phyloP scores from a whole-genome alignment of 495 filamentous ascomycete species.

The Xanthoparmelia taractica region DNA sequence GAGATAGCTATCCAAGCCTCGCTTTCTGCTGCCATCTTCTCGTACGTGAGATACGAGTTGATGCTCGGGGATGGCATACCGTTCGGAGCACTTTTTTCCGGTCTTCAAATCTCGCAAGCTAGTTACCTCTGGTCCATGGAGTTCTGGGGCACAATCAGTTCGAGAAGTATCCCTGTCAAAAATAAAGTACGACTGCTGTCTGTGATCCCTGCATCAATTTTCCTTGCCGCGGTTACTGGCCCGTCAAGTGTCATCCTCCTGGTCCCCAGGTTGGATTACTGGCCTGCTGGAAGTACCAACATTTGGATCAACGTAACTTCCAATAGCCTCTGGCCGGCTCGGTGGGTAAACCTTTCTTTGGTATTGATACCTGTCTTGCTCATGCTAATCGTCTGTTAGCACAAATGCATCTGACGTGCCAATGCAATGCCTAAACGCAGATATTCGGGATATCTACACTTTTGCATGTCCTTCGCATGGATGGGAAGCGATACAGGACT shows the following conservation, averaged over 20 bases:
- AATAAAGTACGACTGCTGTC: not conserved
- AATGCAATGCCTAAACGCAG: not conserved
- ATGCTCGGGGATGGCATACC: slow-evolving; percentile 17
- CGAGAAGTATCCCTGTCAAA: not conserved
- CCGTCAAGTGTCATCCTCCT: slow-evolving; percentile 27
- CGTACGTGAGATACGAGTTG: slow-evolving; percentile 19
- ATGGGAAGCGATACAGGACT: slow-evolving; percentile 9
- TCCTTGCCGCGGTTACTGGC: slow-evolving; percentile 22
- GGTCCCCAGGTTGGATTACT: slow-evolving; percentile 21
- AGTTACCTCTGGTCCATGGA: slow-evolving; percentile 30
- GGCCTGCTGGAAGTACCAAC: slow-evolving; percentile 25
- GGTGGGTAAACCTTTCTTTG: not conserved
- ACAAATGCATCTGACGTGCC: slow-evolving; percentile 10
- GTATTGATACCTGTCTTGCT: not conserved
- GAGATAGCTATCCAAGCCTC: slow-evolving; percentile 28
- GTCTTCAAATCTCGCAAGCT: slow-evolving; percentile 23
- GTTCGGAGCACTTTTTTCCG: slow-evolving; percentile 25
- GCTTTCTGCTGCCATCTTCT: slow-evolving; percentile 24
- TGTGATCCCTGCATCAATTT: slow-evolving; percentile 6
- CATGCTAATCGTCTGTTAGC: not conserved
- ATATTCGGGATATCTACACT: not conserved
- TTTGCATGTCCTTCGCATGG: slow-evolving; percentile 18
- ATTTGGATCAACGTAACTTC: slow-evolving; percentile 28
- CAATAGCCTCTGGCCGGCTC: slow-evolving; percentile 24
- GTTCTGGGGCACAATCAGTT: slow-evolving; percentile 20